These are phyloP conservation scores for Rhodotorula graminis DNA, from an alignment of 768 basidiomycete species.

Conservation along the genomic window DNA sequence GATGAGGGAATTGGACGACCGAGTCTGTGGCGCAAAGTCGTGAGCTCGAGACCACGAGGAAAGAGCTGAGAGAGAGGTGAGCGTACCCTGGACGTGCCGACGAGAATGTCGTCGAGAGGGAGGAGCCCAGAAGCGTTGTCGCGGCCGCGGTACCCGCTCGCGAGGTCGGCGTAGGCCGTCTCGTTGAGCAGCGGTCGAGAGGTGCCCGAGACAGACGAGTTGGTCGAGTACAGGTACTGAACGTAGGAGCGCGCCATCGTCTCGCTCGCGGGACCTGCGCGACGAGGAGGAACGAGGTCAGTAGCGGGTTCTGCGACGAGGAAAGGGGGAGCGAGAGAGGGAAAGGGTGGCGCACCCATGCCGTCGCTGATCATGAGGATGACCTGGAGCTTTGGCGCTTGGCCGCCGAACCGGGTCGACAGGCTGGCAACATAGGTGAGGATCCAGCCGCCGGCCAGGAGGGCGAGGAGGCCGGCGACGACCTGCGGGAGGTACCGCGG, in stretches of 20 bases:
- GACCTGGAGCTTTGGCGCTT: conserved; percentile 5
- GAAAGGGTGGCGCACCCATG: conserved; percentile 15
- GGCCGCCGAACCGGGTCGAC: conserved; percentile 8
- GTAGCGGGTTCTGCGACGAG: background rate
- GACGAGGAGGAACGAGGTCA: background rate
- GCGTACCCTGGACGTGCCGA: conserved; percentile 40
- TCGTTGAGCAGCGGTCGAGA: conserved; percentile 12
- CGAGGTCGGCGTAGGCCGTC: conserved; percentile 9
- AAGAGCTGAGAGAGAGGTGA: too few relatives aligned
- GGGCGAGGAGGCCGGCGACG: background rate
- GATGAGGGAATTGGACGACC: conserved; percentile 33
- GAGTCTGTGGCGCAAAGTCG: conserved; percentile 1
- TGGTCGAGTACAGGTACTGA: conserved; percentile 9
- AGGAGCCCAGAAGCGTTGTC: background rate
- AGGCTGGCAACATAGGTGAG: background rate
- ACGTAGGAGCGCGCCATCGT: conserved; percentile 20
- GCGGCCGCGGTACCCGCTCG: background rate
- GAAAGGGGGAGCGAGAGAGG: background rate
- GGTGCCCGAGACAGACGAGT: background rate
- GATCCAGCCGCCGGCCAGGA: background rate
- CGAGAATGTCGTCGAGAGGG: conserved; percentile 42
- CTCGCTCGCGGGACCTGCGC: conserved; percentile 28
- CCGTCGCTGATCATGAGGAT: conserved; percentile 32
- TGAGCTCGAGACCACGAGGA: too few relatives aligned
- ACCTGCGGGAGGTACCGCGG: background rate